Percentiles rank a stretch among this genome's conserved stretches.
Conservation (phyloP, 1,284 basidiomycete species). For the Cerrena zonata region DNA sequence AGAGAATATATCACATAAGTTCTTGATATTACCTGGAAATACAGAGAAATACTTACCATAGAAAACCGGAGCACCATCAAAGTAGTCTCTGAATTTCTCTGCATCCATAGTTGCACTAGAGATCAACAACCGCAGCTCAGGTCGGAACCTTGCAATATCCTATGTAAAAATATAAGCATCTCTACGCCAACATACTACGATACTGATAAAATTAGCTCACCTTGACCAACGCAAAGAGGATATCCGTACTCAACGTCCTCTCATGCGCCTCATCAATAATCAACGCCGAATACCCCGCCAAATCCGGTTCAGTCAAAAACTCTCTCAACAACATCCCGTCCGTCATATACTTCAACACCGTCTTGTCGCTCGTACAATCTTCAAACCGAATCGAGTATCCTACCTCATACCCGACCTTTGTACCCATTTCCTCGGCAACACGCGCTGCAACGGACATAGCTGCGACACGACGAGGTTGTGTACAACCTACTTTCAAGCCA, state of each 20-base stretch:
- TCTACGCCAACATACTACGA: slow-evolving; percentile 18
- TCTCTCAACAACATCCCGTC: slow-evolving; percentile 97
- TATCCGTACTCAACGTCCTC: slow-evolving; percentile 91
- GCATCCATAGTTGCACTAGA: slow-evolving; percentile 97
- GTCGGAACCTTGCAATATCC: slow-evolving; percentile 96
- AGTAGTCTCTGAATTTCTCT: slow-evolving; percentile 93
- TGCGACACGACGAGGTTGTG: slow-evolving; percentile 96
- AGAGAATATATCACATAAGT: background rate
- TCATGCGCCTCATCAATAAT: slow-evolving; percentile 98
- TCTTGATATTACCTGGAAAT: background rate
- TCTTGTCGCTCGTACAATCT: slow-evolving; percentile 98
- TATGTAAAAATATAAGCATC: slow-evolving; percentile 27
- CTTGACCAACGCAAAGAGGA: slow-evolving; percentile 94
- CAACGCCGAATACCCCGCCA: slow-evolving; percentile 86
- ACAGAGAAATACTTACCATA: slow-evolving; percentile 58
- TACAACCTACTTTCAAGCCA: slow-evolving; percentile 92
- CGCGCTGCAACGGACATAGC: slow-evolving; percentile 99
- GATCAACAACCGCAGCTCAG: slow-evolving; percentile 85
- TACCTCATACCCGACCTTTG: slow-evolving; percentile 92
- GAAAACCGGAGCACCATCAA: slow-evolving; percentile 90
- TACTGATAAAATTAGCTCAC: slow-evolving; percentile 44
- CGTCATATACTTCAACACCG: slow-evolving; percentile 96
- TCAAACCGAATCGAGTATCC: slow-evolving; percentile 99
- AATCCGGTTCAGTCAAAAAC: slow-evolving; percentile 90
- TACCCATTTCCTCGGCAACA: slow-evolving; percentile 98